Evolutionary conservation across 768 basidiomycete genomes (phyloP), one percentile per base, ranked within the genome.

Genomic region (Asterophora lycoperdoides): DNA sequence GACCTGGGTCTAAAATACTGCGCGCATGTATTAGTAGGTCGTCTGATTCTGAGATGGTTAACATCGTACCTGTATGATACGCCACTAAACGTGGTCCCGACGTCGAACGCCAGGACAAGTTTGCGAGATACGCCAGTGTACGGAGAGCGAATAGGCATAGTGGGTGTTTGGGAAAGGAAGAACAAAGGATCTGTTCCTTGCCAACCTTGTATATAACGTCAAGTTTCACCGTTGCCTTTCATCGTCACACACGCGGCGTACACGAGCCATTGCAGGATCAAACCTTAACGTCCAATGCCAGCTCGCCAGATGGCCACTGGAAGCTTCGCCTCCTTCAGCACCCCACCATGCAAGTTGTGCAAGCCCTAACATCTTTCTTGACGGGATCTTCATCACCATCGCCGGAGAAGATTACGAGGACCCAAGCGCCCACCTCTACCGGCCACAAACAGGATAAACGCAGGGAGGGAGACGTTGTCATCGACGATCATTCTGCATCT

Each of bases 31-130:
- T 41, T 8, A 28, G 26, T 14, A 28, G 23, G 14, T 41, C 2
- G 9, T 28, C 13, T 14, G 40, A 28, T 41, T 5, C 5, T 3
- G 23, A 41, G 40, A 41, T 28, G 15, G 6, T 18, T 28, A 3
- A 8, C 5, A n/a, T 1, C 23, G 23, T 23, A 64, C 65, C 62
- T 59, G 51, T 79, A 79, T 0, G 73, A 75, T 8, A 79, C 64
- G 3, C 75, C 75, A 29, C 77, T 78, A 40, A 62, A 77, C 2
- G 75, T 79, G 1, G 74, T 80, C 7, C 79, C 79, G 2, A 80
- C 59, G 47, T 80, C 79, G 32, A 80, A 74, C 0, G 76, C 76
- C 19, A 80, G 52, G 4, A 79, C 70, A 5, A 80, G 62, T 48
- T 71, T 71, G 33, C 71, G 69, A 26, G 56, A 49, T 7, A 63